A percentile compares a stretch with the other conserved stretches of the same genome.
Evolutionary conservation across 2,329 filamentous ascomycete genomes (phyloP).

Genomic region (Neofusicoccum sp.): DNA sequence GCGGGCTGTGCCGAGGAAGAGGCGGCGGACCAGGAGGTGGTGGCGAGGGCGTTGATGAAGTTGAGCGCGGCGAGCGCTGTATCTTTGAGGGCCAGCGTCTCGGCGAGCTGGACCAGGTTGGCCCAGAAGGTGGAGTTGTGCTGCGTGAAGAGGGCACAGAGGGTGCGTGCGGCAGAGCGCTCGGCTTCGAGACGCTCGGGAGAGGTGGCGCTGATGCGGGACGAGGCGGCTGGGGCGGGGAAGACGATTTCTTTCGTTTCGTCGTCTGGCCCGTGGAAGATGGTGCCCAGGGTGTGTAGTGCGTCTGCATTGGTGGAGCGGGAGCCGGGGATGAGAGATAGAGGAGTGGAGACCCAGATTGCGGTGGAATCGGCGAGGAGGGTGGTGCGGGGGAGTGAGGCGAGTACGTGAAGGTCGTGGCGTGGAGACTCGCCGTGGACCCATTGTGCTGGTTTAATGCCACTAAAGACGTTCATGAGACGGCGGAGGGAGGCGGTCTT

Average conservation of each 20-base stretch:
- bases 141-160: constrained; percentile 58
- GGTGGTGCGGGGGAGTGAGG: constrained; percentile 57
- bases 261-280: constrained; percentile 57
- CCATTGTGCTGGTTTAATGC: constrained; percentile 53
- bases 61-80: constrained; percentile 58
- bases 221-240: constrained; percentile 31
- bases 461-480: constrained; percentile 50
- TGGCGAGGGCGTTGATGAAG: constrained; percentile 56
- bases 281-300: constrained; percentile 56
- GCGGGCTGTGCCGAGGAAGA: constrained; percentile 50
- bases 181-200: constrained; percentile 49
- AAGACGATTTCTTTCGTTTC: constrained; percentile 36
- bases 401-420: constrained; percentile 60
- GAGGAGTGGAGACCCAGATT: constrained; percentile 11
- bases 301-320: constrained; percentile 57
- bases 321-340: constrained; percentile 53
- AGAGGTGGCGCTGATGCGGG: constrained; percentile 16
- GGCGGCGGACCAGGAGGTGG: constrained; percentile 55
- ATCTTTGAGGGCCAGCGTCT: constrained; percentile 60
- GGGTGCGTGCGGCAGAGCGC: constrained; percentile 54
- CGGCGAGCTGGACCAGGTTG: constrained; percentile 56
- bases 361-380: constrained; percentile 44
- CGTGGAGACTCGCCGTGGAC: constrained; percentile 57
- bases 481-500: constrained; percentile 1
- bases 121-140: constrained; percentile 55